Conservation (phyloP, 177 flowering plant genomes). For the Vitis hybrid region DNA sequence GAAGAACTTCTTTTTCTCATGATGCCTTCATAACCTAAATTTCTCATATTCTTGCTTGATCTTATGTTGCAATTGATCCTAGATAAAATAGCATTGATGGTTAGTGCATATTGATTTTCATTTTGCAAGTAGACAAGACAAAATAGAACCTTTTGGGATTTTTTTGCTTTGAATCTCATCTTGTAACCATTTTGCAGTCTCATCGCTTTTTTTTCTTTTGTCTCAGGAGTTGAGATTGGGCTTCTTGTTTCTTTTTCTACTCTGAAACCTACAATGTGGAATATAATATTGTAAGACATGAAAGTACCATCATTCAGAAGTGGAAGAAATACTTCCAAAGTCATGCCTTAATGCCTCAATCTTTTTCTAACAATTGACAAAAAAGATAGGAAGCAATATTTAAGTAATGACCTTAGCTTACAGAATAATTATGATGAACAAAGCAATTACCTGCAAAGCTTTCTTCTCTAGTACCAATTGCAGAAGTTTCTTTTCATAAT, state of each 20-base stretch:
- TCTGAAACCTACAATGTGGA: conserved; percentile 61
- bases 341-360: conserved; percentile 72
- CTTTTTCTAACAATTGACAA: conserved; percentile 65
- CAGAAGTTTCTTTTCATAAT: conserved; percentile 89
- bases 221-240: conserved; percentile 83
- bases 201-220: conserved; percentile 91
- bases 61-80: conserved; percentile 98
- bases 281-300: neutral
- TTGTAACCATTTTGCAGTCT: conserved; percentile 75
- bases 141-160: conserved; percentile 70
- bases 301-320: conserved; percentile 67
- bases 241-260: conserved; percentile 19
- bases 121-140: neutral
- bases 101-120: neutral
- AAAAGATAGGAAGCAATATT: neutral
- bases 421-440: neutral
- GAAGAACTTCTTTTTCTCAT: conserved; percentile 94
- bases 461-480: conserved; percentile 87
- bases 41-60: conserved; percentile 98
- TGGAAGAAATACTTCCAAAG: conserved; percentile 62
- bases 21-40: conserved; percentile 88
- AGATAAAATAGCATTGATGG: conserved; percentile 5
- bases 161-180: conserved; percentile 90
- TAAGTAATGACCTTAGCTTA: neutral
- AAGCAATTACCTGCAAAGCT: conserved; percentile 56